Conservation (phyloP, 2,329 filamentous ascomycete genomes). For the Coleophoma eucalyptorum region DNA sequence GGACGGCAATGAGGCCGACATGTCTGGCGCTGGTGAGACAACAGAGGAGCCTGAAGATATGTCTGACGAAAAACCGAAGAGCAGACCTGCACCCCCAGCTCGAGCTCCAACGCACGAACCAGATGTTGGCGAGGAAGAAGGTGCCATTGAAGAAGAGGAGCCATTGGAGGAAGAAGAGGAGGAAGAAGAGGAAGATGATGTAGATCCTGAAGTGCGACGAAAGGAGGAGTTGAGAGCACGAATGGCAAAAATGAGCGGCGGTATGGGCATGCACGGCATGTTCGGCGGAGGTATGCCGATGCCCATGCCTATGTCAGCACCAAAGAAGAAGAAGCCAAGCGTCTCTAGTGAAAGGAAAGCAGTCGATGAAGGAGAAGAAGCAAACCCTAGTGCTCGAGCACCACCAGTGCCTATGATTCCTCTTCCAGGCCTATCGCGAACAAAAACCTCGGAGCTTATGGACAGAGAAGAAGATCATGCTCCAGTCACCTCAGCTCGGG, state of each 20-base stretch:
- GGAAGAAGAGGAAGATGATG: slow-evolving; percentile 77
- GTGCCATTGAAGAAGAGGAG: slow-evolving; percentile 38
- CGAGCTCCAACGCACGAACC: slow-evolving; percentile 31
- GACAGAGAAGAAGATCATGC: slow-evolving; percentile 42
- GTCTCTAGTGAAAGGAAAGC: slow-evolving; percentile 35
- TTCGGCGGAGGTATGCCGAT: slow-evolving; percentile 72
- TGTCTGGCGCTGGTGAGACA: slow-evolving; percentile 61
- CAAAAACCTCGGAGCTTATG: slow-evolving; percentile 43
- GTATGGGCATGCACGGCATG: slow-evolving; percentile 95
- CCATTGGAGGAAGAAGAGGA: slow-evolving; percentile 56
- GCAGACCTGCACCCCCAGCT: slow-evolving; percentile 30
- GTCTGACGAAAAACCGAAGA: slow-evolving; percentile 50
- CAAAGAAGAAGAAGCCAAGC: slow-evolving; percentile 53
- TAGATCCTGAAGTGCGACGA: slow-evolving; percentile 82
- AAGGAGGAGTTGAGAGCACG: slow-evolving; percentile 86
- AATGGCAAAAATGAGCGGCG: slow-evolving; percentile 98
- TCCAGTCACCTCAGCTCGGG: slow-evolving; percentile 37
- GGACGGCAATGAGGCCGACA: slow-evolving; percentile 62
- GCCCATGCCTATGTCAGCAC: slow-evolving; percentile 40
- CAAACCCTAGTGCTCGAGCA: slow-evolving; percentile 37
- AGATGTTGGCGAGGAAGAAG: slow-evolving; percentile 43
- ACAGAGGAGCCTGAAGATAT: slow-evolving; percentile 54
- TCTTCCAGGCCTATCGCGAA: slow-evolving; percentile 68
- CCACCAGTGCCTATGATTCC: slow-evolving; percentile 59
- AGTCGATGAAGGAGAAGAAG: slow-evolving; percentile 39